Base-by-base conservation (phyloP, 75 land plant species). In the Azolla pinnata region DNA sequence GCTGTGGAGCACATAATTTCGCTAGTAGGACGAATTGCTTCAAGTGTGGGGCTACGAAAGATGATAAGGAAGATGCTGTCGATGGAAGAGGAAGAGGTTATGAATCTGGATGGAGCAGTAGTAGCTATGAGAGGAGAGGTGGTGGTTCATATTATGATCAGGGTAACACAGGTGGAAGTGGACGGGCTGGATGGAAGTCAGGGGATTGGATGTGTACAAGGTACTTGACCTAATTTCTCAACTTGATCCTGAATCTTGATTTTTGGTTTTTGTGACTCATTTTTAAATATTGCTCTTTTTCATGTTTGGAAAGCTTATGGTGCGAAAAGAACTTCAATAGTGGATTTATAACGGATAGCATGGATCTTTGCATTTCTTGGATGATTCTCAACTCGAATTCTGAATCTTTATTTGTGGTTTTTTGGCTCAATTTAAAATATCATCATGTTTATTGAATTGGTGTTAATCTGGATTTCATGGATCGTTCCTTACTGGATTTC, bases 151-250 rank as follows among this genome's bases (percentile, higher is more conserved):
- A 21, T 1, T 33, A 65, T 51, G 32, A 29, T 44, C 32, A 24
- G 4, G 65, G 65, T 1, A 23, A 3, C 27, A 23, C 23, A 46
- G 67, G 67, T 14, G 62, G 20, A 2, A 51, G 33, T 46, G 28
- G 20, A 40, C 56, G 62, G 14, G 32, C 27, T 19, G 62, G 52
- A 45, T 67, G 69, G 69, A 67, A 57, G 30, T 67, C 69, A 21
- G 69, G 69, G 4, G 69, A 67, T 44, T 67, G 69, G 62, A 57
- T 67, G 3, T 67, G 62, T 25, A 32, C 62, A 4, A 67, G 69
- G 69, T 59, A 44, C 17, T 7, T 57, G 5, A 14, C 33, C 5
- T 7, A 14, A 14, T 23, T 29, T 9, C 62, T 14, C 18, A 8
- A 27, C 30, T 10, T 57, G 7, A 10, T 12, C 19, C 10, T 9